These are phyloP conservation scores for Aegilops bicornis DNA, from an alignment of 176 grass and related monocot genomes.

Conservation along the genomic window DNA sequence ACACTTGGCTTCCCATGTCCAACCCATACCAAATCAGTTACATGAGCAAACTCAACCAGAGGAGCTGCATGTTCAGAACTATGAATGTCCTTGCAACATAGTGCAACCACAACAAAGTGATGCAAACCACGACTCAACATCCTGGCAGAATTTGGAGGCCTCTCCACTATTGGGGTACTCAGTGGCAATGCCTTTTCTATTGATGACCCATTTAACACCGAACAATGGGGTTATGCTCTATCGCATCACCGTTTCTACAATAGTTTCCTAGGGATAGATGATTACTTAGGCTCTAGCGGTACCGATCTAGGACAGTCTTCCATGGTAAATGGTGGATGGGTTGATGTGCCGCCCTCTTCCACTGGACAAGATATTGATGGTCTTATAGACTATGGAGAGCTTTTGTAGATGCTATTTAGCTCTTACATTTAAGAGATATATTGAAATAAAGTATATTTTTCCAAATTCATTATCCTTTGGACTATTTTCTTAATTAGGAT, in stretches of 20 bases:
- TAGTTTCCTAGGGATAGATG: not conserved
- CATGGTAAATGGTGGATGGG: slow-evolving; percentile 1
- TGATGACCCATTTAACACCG: not conserved
- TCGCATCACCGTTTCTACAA: not conserved
- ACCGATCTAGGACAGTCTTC: not conserved
- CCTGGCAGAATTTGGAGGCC: not conserved
- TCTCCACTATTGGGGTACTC: not conserved
- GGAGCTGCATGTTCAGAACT: not conserved
- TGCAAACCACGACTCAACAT: not conserved
- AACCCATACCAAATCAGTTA: too few species aligned
- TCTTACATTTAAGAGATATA: not conserved
- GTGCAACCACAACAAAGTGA: not conserved
- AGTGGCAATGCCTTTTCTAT: not conserved
- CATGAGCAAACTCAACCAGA: too few species aligned
- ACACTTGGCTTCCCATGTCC: too few species aligned
- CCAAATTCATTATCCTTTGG: not conserved
- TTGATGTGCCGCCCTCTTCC: not conserved
- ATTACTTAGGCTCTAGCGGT: not conserved
- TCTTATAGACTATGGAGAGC: not conserved
- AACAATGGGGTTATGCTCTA: not conserved
- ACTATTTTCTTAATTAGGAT: too few species aligned
- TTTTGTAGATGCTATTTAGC: not conserved
- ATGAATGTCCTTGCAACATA: not conserved
- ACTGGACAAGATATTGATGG: not conserved
- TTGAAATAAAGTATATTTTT: not conserved